These are phyloP conservation scores for Quercus wislizeni DNA, from an alignment of 306 rosid genomes.

Conservation along the genomic window DNA sequence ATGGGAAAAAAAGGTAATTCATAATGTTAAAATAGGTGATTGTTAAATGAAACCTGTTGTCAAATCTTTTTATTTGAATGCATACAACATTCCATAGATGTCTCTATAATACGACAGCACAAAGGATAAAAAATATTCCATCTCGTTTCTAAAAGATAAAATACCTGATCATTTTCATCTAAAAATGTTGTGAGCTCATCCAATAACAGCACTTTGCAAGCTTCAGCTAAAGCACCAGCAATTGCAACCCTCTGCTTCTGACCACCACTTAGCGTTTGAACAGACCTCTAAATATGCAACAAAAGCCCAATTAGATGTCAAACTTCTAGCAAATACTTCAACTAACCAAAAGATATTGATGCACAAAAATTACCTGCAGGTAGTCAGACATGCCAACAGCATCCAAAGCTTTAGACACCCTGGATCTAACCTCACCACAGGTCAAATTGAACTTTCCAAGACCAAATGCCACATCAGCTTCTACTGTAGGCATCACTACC, in stretches of 20 bases:
- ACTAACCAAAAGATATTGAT: neutral
- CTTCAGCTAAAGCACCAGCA: constrained; percentile 91
- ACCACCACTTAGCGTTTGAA: constrained; percentile 87
- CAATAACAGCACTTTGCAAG: constrained; percentile 74
- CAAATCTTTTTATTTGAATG: constrained; percentile 3
- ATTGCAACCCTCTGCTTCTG: constrained; percentile 93
- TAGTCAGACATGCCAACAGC: constrained; percentile 67
- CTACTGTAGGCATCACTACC: constrained; percentile 92
- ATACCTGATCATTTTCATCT: constrained; percentile 85
- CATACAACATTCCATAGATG: neutral
- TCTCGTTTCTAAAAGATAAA: neutral
- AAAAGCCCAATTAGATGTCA: constrained; percentile 10
- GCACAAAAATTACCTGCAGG: constrained; percentile 55
- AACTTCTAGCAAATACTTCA: constrained; percentile 3
- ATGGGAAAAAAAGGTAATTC: neutral
- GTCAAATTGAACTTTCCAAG: constrained; percentile 73
- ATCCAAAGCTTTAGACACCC: constrained; percentile 62
- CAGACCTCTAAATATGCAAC: constrained; percentile 62
- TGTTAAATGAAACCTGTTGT: neutral
- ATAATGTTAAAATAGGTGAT: neutral
- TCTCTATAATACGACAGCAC: neutral
- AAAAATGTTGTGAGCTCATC: constrained; percentile 88
- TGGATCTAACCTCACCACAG: constrained; percentile 56
- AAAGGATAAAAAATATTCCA: constrained; percentile 1
- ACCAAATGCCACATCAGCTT: constrained; percentile 86